Evolutionary conservation across 352 stramenopile genomes (phyloP).

Genomic region (Globisporangium iwayamae): DNA sequence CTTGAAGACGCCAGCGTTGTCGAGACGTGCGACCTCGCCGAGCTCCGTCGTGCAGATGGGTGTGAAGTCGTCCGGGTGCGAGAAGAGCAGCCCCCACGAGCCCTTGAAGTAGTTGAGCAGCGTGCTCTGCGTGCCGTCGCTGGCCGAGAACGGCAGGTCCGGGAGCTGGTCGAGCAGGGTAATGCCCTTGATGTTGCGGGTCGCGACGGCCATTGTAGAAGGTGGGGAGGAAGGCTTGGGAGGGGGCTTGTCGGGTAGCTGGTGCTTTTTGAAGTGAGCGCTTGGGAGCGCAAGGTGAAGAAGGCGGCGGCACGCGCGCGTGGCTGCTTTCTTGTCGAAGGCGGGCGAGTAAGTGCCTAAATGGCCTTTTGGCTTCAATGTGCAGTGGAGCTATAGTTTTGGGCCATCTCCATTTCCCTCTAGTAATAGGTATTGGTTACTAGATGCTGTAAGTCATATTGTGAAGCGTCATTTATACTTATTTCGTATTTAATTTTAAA

Average conservation of each 20-base stretch:
- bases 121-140: conserved; percentile 40
- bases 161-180: conserved; percentile 13
- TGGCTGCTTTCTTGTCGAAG: too few relatives aligned
- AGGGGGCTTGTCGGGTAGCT: background rate
- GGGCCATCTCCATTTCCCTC: too few relatives aligned
- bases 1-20: conserved; percentile 74
- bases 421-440: too few relatives aligned
- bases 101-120: conserved; percentile 64
- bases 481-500: too few relatives aligned
- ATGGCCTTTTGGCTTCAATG: too few relatives aligned
- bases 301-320: background rate
- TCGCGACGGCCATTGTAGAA: conserved; percentile 4
- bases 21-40: conserved; percentile 79
- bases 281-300: background rate
- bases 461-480: too few relatives aligned
- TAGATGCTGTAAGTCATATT: too few relatives aligned
- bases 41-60: conserved; percentile 92
- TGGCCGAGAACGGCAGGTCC: conserved; percentile 21
- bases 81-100: conserved; percentile 70
- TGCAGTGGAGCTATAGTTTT: too few relatives aligned
- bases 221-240: background rate
- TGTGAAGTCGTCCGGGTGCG: conserved; percentile 88
- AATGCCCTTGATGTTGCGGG: conserved; percentile 8
- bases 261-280: conserved; percentile 7
- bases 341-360: too few relatives aligned